Evolutionary conservation across 257 asterid genomes (phyloP).

Genomic region (Solanum etuberosum): DNA sequence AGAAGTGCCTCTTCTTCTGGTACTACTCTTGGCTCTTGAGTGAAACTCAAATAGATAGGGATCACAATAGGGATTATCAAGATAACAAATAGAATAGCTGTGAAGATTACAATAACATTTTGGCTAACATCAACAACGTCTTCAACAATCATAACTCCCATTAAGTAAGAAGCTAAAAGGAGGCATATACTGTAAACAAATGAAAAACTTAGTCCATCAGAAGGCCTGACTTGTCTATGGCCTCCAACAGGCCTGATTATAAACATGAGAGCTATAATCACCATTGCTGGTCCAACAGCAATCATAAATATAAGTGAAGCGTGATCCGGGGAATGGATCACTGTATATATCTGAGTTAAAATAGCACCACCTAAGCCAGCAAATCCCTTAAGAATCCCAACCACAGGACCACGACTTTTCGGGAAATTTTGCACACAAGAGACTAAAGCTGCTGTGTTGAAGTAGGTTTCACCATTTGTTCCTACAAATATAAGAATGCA

Average conservation of each 20-base stretch:
- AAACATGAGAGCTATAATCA: slow-evolving; percentile 39
- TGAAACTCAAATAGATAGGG: slow-evolving; percentile 22
- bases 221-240: slow-evolving; percentile 33
- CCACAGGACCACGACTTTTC: slow-evolving; percentile 56
- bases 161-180: slow-evolving; percentile 38
- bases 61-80: slow-evolving; percentile 31
- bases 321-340: slow-evolving; percentile 35
- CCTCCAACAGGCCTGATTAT: slow-evolving; percentile 50
- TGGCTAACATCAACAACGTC: slow-evolving; percentile 28
- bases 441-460: slow-evolving; percentile 47
- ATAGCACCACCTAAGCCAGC: slow-evolving; percentile 61
- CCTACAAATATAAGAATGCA: slow-evolving; percentile 56
- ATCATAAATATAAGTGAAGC: slow-evolving; percentile 56
- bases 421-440: slow-evolving; percentile 62
- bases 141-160: slow-evolving; percentile 54
- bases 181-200: slow-evolving; percentile 30
- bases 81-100: slow-evolving; percentile 22
- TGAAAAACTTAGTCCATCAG: slow-evolving; percentile 33
- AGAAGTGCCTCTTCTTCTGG: slow-evolving; percentile 32
- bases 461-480: slow-evolving; percentile 61
- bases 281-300: slow-evolving; percentile 55
- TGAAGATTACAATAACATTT: slow-evolving; percentile 21
- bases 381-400: slow-evolving; percentile 61
- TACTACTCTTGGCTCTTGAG: slow-evolving; percentile 10
- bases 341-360: slow-evolving; percentile 37